Evolutionary conservation across 176 grass and related monocot genomes (phyloP).

Genomic region (Typha latifolia): DNA sequence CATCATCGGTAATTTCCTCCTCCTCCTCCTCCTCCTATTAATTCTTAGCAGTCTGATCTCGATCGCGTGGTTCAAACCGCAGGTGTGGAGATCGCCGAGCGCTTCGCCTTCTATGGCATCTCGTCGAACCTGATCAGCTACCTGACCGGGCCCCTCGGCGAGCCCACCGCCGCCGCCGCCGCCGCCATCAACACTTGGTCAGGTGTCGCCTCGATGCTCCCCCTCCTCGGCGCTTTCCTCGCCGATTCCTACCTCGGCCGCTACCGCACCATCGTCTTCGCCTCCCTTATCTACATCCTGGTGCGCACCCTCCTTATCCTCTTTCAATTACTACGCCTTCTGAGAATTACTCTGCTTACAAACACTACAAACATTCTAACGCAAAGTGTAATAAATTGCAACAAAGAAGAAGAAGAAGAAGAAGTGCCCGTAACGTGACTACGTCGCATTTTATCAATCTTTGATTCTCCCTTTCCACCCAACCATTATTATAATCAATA

Average conservation of each 20-base stretch:
- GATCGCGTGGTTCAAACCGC: neutral
- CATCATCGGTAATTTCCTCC: constrained; percentile 2
- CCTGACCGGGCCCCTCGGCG: neutral
- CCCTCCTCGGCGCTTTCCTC: constrained; percentile 40
- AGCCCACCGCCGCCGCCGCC: constrained; percentile 44
- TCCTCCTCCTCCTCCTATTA: neutral
- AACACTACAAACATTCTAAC: no score
- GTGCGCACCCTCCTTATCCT: neutral
- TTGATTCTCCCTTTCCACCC: no score
- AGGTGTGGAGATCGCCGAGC: constrained; percentile 22
- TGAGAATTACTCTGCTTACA: no score
- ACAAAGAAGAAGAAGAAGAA: no score
- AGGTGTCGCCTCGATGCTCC: constrained; percentile 47
- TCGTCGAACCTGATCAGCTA: constrained; percentile 12
- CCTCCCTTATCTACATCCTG: constrained; percentile 44
- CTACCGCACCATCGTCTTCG: constrained; percentile 38
- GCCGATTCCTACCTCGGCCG: constrained; percentile 60
- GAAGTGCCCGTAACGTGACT: no score
- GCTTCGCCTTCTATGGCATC: constrained; percentile 16
- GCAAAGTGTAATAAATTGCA: no score
- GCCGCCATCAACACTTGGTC: constrained; percentile 50
- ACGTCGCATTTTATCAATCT: no score
- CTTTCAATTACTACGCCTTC: no score
- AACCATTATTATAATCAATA: no score
- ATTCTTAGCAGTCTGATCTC: neutral